phyloP scores from a whole-genome alignment of 2,329 filamentous ascomycete species.

The Talaromyces sp. region DNA sequence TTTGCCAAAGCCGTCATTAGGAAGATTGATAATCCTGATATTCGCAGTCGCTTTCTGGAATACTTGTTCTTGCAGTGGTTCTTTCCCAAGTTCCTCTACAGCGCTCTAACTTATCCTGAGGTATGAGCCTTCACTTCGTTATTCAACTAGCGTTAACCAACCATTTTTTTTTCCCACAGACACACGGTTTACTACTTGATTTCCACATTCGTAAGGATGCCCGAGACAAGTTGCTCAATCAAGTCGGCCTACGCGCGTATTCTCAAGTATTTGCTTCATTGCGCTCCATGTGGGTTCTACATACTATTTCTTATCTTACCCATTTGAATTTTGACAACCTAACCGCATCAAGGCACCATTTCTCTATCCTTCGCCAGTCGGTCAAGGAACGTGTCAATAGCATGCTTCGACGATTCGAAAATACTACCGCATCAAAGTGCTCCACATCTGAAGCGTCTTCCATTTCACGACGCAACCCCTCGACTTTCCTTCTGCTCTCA shows the following conservation, averaged over 20 bases:
- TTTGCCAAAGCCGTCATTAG: slow-evolving; percentile 81
- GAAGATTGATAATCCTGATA: slow-evolving; percentile 70
- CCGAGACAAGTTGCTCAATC: slow-evolving; percentile 71
- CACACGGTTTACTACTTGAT: slow-evolving; percentile 71
- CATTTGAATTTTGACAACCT: background rate
- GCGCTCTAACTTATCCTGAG: slow-evolving; percentile 86
- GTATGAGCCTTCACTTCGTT: slow-evolving; percentile 45
- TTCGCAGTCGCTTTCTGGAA: slow-evolving; percentile 72
- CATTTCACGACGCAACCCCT: slow-evolving; percentile 19
- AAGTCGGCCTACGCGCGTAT: slow-evolving; percentile 79
- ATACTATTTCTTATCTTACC: slow-evolving; percentile 36
- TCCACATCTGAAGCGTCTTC: slow-evolving; percentile 2
- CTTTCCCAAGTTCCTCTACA: slow-evolving; percentile 82
- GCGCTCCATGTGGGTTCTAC: slow-evolving; percentile 63
- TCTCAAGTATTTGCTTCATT: slow-evolving; percentile 77
- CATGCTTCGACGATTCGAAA: slow-evolving; percentile 39
- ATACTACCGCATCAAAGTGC: slow-evolving; percentile 5
- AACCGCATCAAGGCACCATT: slow-evolving; percentile 34
- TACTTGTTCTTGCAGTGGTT: slow-evolving; percentile 92
- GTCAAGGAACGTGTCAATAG: slow-evolving; percentile 41
- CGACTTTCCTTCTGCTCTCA: slow-evolving; percentile 75
- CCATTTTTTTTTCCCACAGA: slow-evolving; percentile 45
- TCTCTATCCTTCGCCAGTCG: slow-evolving; percentile 36
- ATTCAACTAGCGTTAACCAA: slow-evolving; percentile 32
- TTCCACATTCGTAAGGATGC: slow-evolving; percentile 92